Conservation (phyloP, 176 grass and related monocot species). For the Dactylis glomerata region DNA sequence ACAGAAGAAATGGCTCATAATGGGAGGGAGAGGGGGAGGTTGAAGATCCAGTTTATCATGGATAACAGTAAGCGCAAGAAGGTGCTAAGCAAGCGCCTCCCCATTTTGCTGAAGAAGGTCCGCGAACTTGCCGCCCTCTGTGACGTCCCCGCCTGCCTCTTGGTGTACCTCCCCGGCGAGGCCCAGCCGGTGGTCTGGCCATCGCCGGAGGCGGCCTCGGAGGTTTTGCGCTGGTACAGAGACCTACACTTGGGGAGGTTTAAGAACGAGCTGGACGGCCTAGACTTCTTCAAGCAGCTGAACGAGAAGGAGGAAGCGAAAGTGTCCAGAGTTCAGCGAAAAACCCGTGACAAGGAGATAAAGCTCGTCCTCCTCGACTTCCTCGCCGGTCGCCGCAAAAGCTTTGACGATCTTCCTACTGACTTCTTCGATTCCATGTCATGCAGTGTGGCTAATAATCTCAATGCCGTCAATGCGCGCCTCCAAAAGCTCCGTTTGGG, state of each 20-base stretch:
- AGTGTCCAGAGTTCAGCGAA: neutral
- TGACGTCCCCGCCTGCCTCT: neutral
- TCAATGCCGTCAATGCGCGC: neutral
- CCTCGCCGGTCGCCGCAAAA: neutral
- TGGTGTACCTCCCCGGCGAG: conserved; percentile 16
- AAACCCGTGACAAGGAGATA: neutral
- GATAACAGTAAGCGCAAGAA: neutral
- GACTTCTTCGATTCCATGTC: neutral
- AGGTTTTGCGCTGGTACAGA: neutral
- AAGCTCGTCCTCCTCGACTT: conserved; percentile 25
- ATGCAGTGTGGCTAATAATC: neutral
- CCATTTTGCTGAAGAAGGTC: neutral
- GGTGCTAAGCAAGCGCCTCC: neutral
- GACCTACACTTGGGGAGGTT: neutral
- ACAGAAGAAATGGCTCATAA: neutral
- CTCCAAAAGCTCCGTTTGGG: neutral
- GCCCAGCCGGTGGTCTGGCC: conserved; percentile 17
- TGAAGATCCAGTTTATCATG: neutral
- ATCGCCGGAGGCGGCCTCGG: neutral
- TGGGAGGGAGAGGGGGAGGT: neutral
- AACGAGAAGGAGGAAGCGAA: neutral
- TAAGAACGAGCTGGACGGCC: conserved; percentile 23
- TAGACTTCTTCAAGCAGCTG: neutral
- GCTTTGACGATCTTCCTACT: neutral
- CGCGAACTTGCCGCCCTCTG: neutral